Conservation (phyloP, 2,329 filamentous ascomycete species). For the Colletotrichum sp. region DNA sequence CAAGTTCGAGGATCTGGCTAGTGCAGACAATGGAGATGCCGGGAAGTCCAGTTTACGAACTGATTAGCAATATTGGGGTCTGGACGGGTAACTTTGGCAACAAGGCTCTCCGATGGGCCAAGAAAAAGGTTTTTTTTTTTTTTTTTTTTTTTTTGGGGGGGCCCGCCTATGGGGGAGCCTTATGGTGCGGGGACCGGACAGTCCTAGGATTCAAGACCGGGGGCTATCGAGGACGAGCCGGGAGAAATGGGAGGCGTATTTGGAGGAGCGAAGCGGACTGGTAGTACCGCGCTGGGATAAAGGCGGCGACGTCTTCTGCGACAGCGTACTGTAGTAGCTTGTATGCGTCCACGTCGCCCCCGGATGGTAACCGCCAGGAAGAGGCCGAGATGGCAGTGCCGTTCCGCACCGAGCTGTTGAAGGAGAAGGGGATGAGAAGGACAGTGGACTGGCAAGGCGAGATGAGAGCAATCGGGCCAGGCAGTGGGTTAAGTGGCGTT, state of each 20-base stretch:
- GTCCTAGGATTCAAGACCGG: not conserved
- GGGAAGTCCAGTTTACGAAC: not conserved
- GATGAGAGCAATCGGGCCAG: not conserved
- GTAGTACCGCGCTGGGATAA: not conserved
- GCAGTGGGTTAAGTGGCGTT: conserved; percentile 18
- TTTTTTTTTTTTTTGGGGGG: not conserved
- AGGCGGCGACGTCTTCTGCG: not conserved
- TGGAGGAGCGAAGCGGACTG: not conserved
- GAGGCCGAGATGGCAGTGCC: not conserved
- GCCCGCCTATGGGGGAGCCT: not conserved
- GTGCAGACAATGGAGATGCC: not conserved
- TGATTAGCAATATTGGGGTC: conserved; percentile 1
- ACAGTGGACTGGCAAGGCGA: not conserved
- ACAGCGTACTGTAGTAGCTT: not conserved
- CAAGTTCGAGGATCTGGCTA: not conserved
- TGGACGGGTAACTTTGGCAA: not conserved
- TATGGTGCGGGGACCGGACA: not conserved
- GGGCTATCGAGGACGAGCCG: not conserved
- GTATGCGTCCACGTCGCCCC: not conserved
- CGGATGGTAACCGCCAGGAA: not conserved
- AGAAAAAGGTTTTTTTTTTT: not conserved
- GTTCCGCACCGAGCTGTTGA: not conserved
- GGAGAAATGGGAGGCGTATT: not conserved
- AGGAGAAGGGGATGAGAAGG: not conserved
- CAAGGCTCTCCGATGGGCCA: not conserved